These are phyloP conservation scores for Eimeria praecox DNA, from an alignment of 169 alveolate species.

Conservation along the genomic window DNA sequence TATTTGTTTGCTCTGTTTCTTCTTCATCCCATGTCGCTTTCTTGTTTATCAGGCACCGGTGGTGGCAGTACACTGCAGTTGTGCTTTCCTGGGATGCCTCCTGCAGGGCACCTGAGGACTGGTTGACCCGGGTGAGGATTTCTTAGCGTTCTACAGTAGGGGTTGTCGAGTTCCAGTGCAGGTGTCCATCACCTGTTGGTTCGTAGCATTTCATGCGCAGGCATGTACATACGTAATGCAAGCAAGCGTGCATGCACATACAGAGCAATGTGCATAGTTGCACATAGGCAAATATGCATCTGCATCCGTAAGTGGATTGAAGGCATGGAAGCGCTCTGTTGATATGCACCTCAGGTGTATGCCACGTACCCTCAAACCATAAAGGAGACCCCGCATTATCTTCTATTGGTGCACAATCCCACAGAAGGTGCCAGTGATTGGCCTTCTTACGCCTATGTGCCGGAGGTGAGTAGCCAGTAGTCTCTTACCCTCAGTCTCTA, in stretches of 20 bases:
- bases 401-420: slow-evolving; percentile 43
- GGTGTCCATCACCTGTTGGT: background rate
- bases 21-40: background rate
- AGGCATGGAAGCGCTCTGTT: background rate
- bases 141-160: background rate
- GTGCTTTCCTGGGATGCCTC: slow-evolving; percentile 76
- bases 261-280: background rate
- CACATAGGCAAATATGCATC: background rate
- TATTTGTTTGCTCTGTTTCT: background rate
- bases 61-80: slow-evolving; percentile 77
- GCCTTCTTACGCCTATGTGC: slow-evolving; percentile 76
- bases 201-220: background rate
- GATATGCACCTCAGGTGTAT: slow-evolving; percentile 43
- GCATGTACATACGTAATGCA: background rate
- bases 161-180: background rate
- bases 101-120: slow-evolving; percentile 63
- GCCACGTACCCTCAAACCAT: slow-evolving; percentile 25
- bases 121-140: slow-evolving; percentile 66
- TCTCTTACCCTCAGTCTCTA: background rate
- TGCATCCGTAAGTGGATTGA: background rate
- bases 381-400: slow-evolving; percentile 46
- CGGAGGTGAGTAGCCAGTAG: slow-evolving; percentile 60
- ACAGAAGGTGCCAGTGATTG: background rate
- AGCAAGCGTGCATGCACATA: background rate
- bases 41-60: slow-evolving; percentile 72